phyloP scores from a whole-genome alignment of 306 rosid species.

The Astragalus glycyphyllos region DNA sequence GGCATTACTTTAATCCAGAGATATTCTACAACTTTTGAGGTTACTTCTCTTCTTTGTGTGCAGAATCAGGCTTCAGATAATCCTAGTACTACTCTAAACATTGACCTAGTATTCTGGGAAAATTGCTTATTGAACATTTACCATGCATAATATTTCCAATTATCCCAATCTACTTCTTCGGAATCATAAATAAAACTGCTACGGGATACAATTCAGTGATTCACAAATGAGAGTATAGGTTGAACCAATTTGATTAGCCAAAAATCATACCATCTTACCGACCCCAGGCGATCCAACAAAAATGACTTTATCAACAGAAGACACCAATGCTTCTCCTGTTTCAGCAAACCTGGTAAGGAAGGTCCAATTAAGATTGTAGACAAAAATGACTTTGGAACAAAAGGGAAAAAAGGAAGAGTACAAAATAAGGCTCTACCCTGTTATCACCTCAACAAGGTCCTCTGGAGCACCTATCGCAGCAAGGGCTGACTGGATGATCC shows the following conservation, averaged over 20 bases:
- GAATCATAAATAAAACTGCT: conserved; percentile 32
- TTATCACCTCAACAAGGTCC: conserved; percentile 89
- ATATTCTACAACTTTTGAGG: conserved; percentile 20
- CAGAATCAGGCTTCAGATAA: conserved; percentile 12
- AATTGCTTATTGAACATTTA: conserved; percentile 30
- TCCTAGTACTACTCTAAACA: conserved; percentile 35
- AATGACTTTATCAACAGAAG: conserved; percentile 92
- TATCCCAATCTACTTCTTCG: conserved; percentile 19
- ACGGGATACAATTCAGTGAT: background rate
- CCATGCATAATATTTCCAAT: conserved; percentile 22
- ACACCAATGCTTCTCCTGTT: conserved; percentile 94
- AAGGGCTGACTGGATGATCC: conserved; percentile 96
- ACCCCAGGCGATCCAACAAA: conserved; percentile 98
- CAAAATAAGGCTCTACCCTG: conserved; percentile 68
- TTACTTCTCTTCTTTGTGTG: background rate
- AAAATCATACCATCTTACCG: conserved; percentile 86
- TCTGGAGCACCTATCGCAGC: conserved; percentile 99
- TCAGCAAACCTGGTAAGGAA: conserved; percentile 81
- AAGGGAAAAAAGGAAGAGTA: conserved; percentile 26
- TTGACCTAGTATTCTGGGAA: conserved; percentile 7
- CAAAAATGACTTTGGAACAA: conserved; percentile 28
- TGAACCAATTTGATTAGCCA: conserved; percentile 35
- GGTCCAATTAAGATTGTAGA: conserved; percentile 27
- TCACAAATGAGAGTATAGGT: conserved; percentile 25
- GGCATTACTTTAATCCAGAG: conserved; percentile 20